Evolutionary conservation across 1,139 yeast genomes (phyloP), one percentile per base, ranked within the genome.

Genomic region (Scheffersomyces stambukii): DNA sequence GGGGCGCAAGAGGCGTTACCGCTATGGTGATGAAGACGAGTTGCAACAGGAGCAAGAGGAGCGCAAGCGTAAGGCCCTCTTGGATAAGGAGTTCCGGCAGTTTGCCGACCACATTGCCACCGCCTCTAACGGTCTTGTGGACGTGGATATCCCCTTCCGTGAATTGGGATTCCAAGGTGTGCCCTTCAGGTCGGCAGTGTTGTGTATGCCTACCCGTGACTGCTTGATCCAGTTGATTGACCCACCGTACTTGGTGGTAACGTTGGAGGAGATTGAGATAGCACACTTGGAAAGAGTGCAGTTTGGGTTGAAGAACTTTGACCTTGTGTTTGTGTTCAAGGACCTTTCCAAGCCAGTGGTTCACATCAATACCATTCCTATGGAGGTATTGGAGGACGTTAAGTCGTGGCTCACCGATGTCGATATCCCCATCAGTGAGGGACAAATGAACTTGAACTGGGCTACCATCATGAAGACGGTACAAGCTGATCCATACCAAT

Each of bases 21-120:
- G 96, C 52, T 91, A 91, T 50, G 99, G 98, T 31, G 99, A 91
- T 54, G 98, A 91, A 59, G 98, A 91, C 57, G 99, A 91, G 61
- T 69, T 93, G 42, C 98, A 93, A 60, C 97, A 91, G 57, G 99
- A 93, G 62, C 97, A 91, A 60, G 97, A 91, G 59, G 99, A 91
- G 62, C 80, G 97, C 61, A 75, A 93, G 56, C 76, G 96, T 56
- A 83, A 95, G 48, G 83, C 85, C 11, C 75, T 86, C 27, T 74
- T 91, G 49, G 96, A 93, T 63, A 86, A 83, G 55, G 98, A 93
- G 58, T 91, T 89, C 61, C 81, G 78, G 56, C 70, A 74, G 29
- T 93, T 88, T 65, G 91, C 94, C 16, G 97, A 91, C 56, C 74
- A 81, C 38, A 89, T 91, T 46, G 81, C 95, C 6, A 96, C 86